Evolutionary conservation across 805 yeast genomes (phyloP), one percentile per base, ranked within the genome.

Genomic region (Saccharomycopsis olivae): DNA sequence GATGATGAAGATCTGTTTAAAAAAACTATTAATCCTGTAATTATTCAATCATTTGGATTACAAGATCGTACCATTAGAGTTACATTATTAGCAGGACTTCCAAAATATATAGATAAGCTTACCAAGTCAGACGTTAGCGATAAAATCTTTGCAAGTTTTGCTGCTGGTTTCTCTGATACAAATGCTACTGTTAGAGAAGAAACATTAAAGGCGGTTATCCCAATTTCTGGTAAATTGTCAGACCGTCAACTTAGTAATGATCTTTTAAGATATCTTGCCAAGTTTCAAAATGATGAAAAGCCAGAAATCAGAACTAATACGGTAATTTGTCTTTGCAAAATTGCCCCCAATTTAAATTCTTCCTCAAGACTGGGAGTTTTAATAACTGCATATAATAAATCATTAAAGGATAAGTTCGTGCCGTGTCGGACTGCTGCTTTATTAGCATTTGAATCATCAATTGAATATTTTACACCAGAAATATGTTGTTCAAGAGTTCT

Each of bases 241-340:
- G 84, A 77, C 29, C 70, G 95, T 40, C 94, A 83, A 55, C 64
- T 88, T 36, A 89, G 89, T 56, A 87, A 87, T 52, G 97, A 92
- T 36, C 61, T 89, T 17, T 61, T 89, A 40, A 70, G 94, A 48
- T 69, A 74, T 40, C 62, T 89, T 40, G 97, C 97, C 0, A 83
- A 78, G 50, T 68, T 86, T 8, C 95, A 85, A 54, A 71, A 68
- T 56, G 95, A 86, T 54, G 75, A 74, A 3, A 74, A 73, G 36
- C 78, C 89, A 2, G 80, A 81, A 9, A 78, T 86, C 23, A 61
- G 95, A 49, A 81, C 85, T 3, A 81, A 80, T 51, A 83, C 94
- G 0, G 71, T 85, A 13, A 65, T 80, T 16, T 67, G 83, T 32
- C 67, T 86, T 25, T 75, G 81, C 30, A 73, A 73, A 40, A 73